Evolutionary conservation across 2,329 filamentous ascomycete genomes (phyloP), one percentile per base, ranked within the genome.

Genomic region (Thelonectria discophora): DNA sequence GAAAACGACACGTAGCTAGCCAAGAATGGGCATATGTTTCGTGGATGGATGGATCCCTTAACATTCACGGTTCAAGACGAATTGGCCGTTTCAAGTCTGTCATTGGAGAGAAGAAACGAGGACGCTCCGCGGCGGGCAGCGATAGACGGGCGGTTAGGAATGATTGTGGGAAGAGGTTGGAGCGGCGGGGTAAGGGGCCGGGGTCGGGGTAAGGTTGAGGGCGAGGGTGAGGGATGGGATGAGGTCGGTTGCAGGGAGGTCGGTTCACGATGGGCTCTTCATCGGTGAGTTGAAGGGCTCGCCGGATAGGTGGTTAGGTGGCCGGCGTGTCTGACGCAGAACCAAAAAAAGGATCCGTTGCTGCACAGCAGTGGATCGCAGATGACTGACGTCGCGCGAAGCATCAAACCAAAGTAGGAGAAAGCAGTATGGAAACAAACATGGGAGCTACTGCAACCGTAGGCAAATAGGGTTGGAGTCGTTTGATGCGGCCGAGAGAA

Each of bases 1-100:
- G 54, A 43, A 18, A 53, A 49, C 7, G 18, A 32, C 27, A 43
- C 37, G 30, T 34, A 11, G 9, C 69, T 71, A 70, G 58, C 69
- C 65, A 30, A 39, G 71, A 69, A 46, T 11, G 64, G 69, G 30
- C 49, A 62, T 37, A 70, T 70, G 42, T 67, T 67, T 71, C 67
- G 49, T 42, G 46, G 15, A 54, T 58, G 51, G 45, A 51, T 51
- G 52, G 48, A 48, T 5, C 48, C 47, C 13, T 43, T 59, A 47
- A 69, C 60, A 68, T 61, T 61, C 60, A 63, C 61, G 64, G 54
- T 54, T 52, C 47, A 61, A 62, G 57, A 52, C 5, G 48, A 24
- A 43, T 49, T 56, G 46, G 53, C 45, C 50, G 47, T 51, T 55
- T 55, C 58, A 30, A 24, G 46, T 24, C 51, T 49, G 43, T 49